Evolutionary conservation across 495 filamentous ascomycete species (phyloP).

Genomic region (Penicillium salamii): DNA sequence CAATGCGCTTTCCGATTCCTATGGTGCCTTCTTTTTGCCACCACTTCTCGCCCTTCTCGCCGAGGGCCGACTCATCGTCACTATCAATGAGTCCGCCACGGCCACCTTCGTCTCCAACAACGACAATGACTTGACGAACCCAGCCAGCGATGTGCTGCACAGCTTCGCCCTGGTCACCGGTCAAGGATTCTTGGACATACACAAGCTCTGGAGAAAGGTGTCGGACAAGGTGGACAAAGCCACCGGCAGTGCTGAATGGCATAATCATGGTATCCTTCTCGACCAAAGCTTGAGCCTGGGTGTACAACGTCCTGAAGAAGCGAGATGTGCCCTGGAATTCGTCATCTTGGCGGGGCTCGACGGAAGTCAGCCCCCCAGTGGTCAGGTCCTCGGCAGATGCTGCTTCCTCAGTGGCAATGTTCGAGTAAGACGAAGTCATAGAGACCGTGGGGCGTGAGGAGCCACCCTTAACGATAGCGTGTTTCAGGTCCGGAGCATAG

Average conservation of each 20-base stretch:
- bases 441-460: conserved; percentile 53
- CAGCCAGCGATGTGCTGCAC: conserved; percentile 74
- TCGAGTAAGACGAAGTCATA: conserved; percentile 82
- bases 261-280: conserved; percentile 82
- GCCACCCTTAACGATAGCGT: conserved; percentile 43
- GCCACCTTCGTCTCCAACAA: conserved; percentile 80
- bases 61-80: conserved; percentile 69
- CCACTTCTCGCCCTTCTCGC: conserved; percentile 63
- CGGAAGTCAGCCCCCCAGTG: conserved; percentile 48
- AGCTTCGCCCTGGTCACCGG: conserved; percentile 66
- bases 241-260: conserved; percentile 75
- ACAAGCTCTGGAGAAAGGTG: conserved; percentile 79
- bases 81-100: conserved; percentile 86
- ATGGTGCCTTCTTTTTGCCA: conserved; percentile 80
- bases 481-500: conserved; percentile 77
- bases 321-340: conserved; percentile 41
- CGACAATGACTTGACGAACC: conserved; percentile 79
- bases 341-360: conserved; percentile 42
- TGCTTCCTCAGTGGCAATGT: conserved; percentile 74
- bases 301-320: conserved; percentile 72
- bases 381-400: conserved; percentile 63
- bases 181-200: conserved; percentile 78
- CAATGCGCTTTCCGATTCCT: conserved; percentile 79
- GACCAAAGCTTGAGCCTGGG: conserved; percentile 71
- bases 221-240: conserved; percentile 78